Evolutionary conservation across 1,284 basidiomycete species (phyloP).

Genomic region (Naganishia sp.): DNA sequence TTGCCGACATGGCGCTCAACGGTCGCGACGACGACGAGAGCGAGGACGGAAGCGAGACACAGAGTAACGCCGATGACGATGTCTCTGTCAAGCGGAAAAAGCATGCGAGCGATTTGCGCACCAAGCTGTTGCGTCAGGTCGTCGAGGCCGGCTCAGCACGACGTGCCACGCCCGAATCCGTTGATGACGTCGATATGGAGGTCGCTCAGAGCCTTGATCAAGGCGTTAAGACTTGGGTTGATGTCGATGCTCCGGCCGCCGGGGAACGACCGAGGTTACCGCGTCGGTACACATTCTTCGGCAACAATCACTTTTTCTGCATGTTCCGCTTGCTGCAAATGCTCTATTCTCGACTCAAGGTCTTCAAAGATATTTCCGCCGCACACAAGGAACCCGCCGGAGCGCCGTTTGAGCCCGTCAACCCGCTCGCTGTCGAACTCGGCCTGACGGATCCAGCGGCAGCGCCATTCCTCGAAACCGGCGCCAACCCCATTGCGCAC

Average conservation of each 20-base stretch:
- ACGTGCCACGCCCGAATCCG: constrained; percentile 56
- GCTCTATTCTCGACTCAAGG: constrained; percentile 77
- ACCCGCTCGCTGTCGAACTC: constrained; percentile 62
- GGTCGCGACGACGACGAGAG: constrained; percentile 64
- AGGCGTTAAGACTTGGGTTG: constrained; percentile 56
- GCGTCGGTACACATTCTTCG: constrained; percentile 69
- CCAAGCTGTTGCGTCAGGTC: constrained; percentile 68
- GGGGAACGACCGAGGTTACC: constrained; percentile 13
- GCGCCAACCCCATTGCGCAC: constrained; percentile 60
- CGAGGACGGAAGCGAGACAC: constrained; percentile 57
- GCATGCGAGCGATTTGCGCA: constrained; percentile 69
- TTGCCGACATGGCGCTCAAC: constrained; percentile 63
- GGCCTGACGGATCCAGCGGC: constrained; percentile 63
- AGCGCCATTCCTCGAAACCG: constrained; percentile 52
- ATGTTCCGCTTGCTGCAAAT: constrained; percentile 81
- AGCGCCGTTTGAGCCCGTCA: constrained; percentile 55
- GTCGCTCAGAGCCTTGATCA: constrained; percentile 42
- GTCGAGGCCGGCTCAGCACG: constrained; percentile 55
- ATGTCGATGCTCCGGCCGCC: constrained; percentile 48
- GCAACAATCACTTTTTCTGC: constrained; percentile 90
- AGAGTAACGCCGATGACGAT: constrained; percentile 53
- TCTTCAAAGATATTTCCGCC: constrained; percentile 72
- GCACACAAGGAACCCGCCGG: constrained; percentile 51
- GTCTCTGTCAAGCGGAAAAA: constrained; percentile 49
- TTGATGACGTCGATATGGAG: constrained; percentile 31